Percentiles rank a stretch among this genome's conserved stretches.
phyloP scores from a whole-genome alignment of 2,329 filamentous ascomycete species.

The Botrytis fabae region DNA sequence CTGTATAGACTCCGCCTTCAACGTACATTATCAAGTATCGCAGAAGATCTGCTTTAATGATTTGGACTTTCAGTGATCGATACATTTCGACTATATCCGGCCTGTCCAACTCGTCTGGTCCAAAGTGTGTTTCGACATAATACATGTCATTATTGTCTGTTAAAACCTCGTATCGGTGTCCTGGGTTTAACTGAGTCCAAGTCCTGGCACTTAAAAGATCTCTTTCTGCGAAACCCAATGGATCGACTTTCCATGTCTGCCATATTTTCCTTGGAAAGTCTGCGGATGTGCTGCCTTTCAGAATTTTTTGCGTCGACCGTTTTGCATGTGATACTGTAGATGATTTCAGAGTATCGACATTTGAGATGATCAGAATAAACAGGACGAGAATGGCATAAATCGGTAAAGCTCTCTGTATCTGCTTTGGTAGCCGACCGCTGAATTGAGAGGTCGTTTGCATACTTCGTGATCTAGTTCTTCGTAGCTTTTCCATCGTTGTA shows the following conservation, averaged over 20 bases:
- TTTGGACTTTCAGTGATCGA: constrained; percentile 58
- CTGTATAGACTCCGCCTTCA: constrained; percentile 60
- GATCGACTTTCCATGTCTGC: constrained; percentile 75
- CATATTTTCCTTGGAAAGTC: constrained; percentile 68
- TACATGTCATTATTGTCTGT: constrained; percentile 67
- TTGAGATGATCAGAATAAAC: constrained; percentile 33
- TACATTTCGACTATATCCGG: constrained; percentile 64
- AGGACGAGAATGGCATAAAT: constrained; percentile 34
- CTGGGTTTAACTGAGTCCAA: constrained; percentile 67
- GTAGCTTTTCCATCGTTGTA: constrained; percentile 20
- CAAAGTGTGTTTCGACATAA: constrained; percentile 69
- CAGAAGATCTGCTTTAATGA: constrained; percentile 65
- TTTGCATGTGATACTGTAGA: constrained; percentile 24
- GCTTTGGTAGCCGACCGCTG: constrained; percentile 45
- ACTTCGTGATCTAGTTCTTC: constrained; percentile 17
- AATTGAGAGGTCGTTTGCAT: constrained; percentile 23
- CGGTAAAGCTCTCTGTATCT: constrained; percentile 35
- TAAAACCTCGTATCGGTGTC: constrained; percentile 49
- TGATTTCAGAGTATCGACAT: constrained; percentile 27
- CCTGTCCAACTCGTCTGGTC: constrained; percentile 63
- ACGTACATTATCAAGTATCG: constrained; percentile 67
- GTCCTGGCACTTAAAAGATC: constrained; percentile 61
- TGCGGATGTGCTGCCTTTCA: neutral
- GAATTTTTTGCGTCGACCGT: neutral
- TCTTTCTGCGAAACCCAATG: constrained; percentile 64